A percentile compares a stretch with the other conserved stretches of the same genome.
Conservation (phyloP, 148 eudicot genomes). For the Spergularia bocconei region DNA sequence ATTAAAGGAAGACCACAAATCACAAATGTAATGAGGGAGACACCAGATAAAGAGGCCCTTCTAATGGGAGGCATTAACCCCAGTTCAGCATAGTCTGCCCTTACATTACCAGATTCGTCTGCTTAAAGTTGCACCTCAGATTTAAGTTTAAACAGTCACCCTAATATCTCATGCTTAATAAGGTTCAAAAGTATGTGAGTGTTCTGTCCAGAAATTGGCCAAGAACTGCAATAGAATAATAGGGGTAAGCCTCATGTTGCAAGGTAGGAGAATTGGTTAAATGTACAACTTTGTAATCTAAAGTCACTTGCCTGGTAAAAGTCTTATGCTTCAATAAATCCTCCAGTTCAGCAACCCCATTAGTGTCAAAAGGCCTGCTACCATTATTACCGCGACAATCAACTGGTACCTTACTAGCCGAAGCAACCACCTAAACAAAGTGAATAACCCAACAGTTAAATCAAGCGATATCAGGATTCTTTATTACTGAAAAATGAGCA, state of each 20-base stretch:
- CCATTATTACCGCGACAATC: conserved; percentile 16
- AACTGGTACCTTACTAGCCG: conserved; percentile 31
- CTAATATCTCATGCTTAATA: not conserved
- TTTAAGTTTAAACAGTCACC: not conserved
- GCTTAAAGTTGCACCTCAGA: not conserved
- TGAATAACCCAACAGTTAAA: conserved; percentile 14
- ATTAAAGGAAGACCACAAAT: not conserved
- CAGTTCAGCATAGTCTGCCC: not conserved
- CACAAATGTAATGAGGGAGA: not conserved
- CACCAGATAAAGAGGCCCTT: not conserved
- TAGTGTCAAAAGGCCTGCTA: conserved; percentile 16
- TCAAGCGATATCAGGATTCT: not conserved
- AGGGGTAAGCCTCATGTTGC: not conserved
- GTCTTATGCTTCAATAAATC: conserved; percentile 73
- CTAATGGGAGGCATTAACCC: not conserved
- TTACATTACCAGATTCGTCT: not conserved
- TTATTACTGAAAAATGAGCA: too few species aligned
- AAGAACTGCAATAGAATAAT: not conserved
- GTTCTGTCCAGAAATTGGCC: not conserved
- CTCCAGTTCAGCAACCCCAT: conserved; percentile 75
- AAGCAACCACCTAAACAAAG: conserved; percentile 34
- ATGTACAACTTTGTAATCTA: not conserved
- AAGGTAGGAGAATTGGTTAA: not conserved
- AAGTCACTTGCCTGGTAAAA: conserved; percentile 61
- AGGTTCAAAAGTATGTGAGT: not conserved